Evolutionary conservation across 2,329 filamentous ascomycete genomes (phyloP), one percentile per base, ranked within the genome.

Genomic region (Paradendryphiella salina): DNA sequence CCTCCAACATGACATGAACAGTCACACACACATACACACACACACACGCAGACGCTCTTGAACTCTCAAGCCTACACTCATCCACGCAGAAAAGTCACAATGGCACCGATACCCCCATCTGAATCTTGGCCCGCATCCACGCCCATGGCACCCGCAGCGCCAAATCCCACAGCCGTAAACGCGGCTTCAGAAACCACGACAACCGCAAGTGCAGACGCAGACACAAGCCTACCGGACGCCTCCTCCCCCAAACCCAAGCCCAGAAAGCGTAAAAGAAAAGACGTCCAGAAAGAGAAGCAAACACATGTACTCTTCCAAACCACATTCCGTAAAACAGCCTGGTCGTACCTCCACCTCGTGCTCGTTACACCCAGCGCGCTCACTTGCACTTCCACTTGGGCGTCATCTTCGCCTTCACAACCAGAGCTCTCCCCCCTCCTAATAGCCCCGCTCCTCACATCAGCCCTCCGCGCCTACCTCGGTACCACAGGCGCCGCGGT

Each of bases 401-500:
- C n/a, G n/a, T n/a, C n/a, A n/a, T n/a, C n/a, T n/a, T n/a, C 23
- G 8, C 23, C 23, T 9, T 9, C 8, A 20, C 33, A 35, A 29
- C 32, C 23, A 37, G 18, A 42, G 11, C 14, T 55, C 21, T 87
- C 91, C 70, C 75, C 79, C 2, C 74, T 90, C 2, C 85, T 85
- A 31, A 77, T 82, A 14, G 83, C 82, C 28, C 77, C 83, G 0
- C 85, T 88, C 64, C 82, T 88, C 59, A 82, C 81, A 1, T 71
- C 80, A 1, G 85, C 88, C 0, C 75, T 93, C 6, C 77, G 77
- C 1, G 82, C 87, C 54, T 91, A 89, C 62, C 81, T 93, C 1
- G 89, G 89, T 15, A 73, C 83, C 14, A 85, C 83, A 0, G 89
- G 89, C 9, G 74, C 79, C 1, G 84, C 83, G 9, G 85, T 92